Base-by-base conservation (phyloP, 1,139 yeast species). In the Nakaseomyces uthaithaninus region DNA sequence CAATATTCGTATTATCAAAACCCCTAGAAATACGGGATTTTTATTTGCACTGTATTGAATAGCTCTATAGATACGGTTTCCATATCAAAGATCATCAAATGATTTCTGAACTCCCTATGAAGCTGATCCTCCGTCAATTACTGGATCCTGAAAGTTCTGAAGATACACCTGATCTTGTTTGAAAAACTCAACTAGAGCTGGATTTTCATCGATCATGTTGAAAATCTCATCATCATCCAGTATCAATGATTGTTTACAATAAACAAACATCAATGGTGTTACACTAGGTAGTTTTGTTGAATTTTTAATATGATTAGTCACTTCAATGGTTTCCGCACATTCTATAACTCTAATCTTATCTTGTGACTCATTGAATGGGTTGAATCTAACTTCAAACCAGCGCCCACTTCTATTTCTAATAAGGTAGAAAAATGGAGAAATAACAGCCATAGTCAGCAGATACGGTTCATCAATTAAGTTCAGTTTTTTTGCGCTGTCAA, bases 191-290 rank as follows among this genome's bases (percentile, higher is more conserved):
- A 26, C 27, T 27, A 52, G 50, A 12, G 57, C 57, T 14, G 34
- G 33, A 25, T 55, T 55, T 6, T 42, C 18, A 22, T 50, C 50
- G 4, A 56, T 33, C 9, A 45, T 27, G 34, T 41, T 41, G 16
- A 31, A 27, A 10, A 54, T 43, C 4, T 39, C 33, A 2, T 45
- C 47, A n/a, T 46, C 48, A 17, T 45, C 43, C 17, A 48, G 48
- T 14, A 51, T 42, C 18, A 39, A 40, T 24, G 45, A 41, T 24
- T 45, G 39, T 34, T 51, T 51, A 30, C 52, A 45, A 41, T 51
- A 57, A 14, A 52, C 46, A 35, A 57, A 55, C 55, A 57, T 52
- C 15, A 57, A 45, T 4, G 62, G 61, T 4, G 54, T 46, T 18
- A 50, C 54, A 36, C 54, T 55, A 3, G 59, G 50, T 22, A 36